phyloP scores from a whole-genome alignment of 1,139 yeast genomes.

The Protomyces macrosporus region DNA sequence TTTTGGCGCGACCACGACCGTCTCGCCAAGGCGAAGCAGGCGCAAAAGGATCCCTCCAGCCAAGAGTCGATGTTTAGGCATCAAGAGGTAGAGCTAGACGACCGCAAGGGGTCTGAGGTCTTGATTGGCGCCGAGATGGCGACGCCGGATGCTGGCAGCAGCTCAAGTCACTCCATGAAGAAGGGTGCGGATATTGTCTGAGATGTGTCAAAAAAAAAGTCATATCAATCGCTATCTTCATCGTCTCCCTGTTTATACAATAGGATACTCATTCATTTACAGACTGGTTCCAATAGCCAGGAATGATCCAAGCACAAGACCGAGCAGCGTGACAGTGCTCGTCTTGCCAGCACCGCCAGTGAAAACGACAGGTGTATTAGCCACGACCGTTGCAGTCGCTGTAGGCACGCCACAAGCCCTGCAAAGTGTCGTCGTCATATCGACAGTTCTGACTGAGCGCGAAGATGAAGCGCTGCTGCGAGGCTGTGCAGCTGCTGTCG shows the following conservation, averaged over 20 bases:
- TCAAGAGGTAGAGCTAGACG: background rate
- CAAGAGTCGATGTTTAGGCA: background rate
- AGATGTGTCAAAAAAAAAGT: background rate
- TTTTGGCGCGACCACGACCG: conserved; percentile 16
- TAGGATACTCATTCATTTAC: background rate
- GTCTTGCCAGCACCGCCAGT: background rate
- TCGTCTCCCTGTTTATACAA: no score
- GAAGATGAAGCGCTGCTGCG: background rate
- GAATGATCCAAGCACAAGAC: background rate
- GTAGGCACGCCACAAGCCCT: background rate
- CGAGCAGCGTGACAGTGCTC: background rate
- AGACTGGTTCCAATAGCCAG: background rate
- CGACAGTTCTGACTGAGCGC: background rate
- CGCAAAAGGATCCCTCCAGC: background rate
- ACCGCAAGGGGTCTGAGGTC: background rate
- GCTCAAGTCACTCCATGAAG: background rate
- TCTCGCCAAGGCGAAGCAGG: background rate
- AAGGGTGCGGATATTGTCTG: background rate
- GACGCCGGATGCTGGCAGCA: background rate
- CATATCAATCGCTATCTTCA: no score
- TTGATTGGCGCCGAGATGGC: background rate
- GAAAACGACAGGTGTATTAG: background rate
- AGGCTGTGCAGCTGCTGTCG: background rate
- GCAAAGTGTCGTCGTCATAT: background rate
- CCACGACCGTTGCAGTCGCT: background rate